Conservation (phyloP, 352 stramenopile genomes). For the Globisporangium polare region DNA sequence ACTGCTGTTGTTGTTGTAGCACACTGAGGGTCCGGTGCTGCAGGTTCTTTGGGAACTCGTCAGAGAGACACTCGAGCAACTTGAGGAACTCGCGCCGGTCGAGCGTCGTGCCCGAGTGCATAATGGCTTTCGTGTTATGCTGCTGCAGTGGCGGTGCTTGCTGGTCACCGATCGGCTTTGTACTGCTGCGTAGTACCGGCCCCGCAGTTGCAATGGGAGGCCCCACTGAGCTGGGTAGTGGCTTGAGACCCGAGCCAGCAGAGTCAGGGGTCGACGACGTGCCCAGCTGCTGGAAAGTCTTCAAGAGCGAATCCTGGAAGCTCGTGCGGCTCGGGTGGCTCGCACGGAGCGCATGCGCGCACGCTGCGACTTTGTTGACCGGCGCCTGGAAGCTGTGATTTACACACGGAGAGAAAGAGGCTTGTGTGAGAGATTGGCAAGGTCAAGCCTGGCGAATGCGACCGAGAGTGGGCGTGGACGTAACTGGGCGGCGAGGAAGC, state of each 20-base stretch:
- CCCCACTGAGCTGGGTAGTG: neutral
- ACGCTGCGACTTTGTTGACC: conserved; percentile 4
- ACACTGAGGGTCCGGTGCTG: conserved; percentile 3
- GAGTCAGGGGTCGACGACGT: neutral
- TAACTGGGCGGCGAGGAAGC: conserved; percentile 15
- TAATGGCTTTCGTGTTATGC: neutral
- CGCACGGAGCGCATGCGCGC: conserved; percentile 1
- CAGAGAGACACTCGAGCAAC: conserved; percentile 9
- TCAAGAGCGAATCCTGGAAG: conserved; percentile 6
- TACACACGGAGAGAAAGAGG: too few relatives aligned
- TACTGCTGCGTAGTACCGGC: neutral
- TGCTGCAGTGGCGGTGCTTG: neutral
- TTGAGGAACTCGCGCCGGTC: conserved; percentile 2
- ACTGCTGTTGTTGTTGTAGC: neutral
- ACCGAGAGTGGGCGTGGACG: neutral
- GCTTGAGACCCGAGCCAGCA: conserved; percentile 1
- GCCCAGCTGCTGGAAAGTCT: conserved; percentile 7
- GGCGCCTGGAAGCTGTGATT: conserved; percentile 11
- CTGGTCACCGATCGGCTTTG: neutral
- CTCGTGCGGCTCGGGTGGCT: conserved; percentile 1
- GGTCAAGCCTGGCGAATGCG: too few relatives aligned
- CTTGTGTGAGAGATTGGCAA: neutral
- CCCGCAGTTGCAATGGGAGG: neutral
- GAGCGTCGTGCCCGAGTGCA: neutral
- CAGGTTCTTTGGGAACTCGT: conserved; percentile 12